Evolutionary conservation across 2,329 filamentous ascomycete species (phyloP), one percentile per base, ranked within the genome.

Genomic region (Lizonia empirigonia): DNA sequence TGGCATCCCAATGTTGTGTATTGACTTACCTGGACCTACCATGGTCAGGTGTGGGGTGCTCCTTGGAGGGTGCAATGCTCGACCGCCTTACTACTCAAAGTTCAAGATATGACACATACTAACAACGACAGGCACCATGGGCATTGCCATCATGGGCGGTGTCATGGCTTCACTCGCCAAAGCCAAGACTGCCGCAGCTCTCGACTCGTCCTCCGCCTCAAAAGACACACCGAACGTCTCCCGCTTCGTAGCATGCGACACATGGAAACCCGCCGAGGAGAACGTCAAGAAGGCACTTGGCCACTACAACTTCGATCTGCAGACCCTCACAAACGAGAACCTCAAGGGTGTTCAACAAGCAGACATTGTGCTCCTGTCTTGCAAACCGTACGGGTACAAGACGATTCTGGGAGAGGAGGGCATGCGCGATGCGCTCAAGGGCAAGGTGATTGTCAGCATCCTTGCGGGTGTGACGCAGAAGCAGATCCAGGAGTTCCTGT

Each of bases 371-470:
- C 78, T 96, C 19, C 81, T 96, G 1, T 85, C 85, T 23, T 96
- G 90, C 80, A 94, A 95, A 74, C 89, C 91, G 1, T 83, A 88
- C 68, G 86, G 87, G 78, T 84, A 89, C 53, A 79, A 82, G 50
- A 83, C 84, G 12, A 82, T 96, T 35, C 80, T 96, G 1, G 77
- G 79, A 46, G 83, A 82, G 51, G 75, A 83, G 2, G 89, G 87
- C 37, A 88, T 95, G 77, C 78, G 79, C 41, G 82, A 87, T 56
- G 91, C 90, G 1, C 80, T 96, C 12, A 77, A 83, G 53, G 89
- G 89, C 34, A 96, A 96, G 74, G 80, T 95, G 5, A 78, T 96
- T 30, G 87, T 96, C 70, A 89, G 84, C 65, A 91, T 96, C 61
- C 85, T 88, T 54, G 90, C 90, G 4, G 91, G 91, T 50, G 83